A percentile compares a stretch with the other conserved stretches of the same genome.
These are phyloP conservation scores for Pelargonium fulgidum DNA, from an alignment of 441 rosid species.

Conservation along the genomic window DNA sequence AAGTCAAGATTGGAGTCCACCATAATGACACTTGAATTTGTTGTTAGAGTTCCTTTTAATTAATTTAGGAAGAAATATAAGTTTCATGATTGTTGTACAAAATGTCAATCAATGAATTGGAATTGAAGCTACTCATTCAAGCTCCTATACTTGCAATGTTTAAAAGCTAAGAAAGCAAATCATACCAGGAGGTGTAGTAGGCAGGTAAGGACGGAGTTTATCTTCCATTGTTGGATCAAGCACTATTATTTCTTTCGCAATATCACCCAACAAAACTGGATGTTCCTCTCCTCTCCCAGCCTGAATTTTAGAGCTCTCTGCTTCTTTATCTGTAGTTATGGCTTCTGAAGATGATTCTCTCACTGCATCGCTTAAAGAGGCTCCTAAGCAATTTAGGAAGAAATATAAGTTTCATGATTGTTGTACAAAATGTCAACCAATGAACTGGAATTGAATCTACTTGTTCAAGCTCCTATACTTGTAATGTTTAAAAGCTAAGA, in stretches of 20 bases:
- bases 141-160: constrained; percentile 6
- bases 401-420: constrained; percentile 1
- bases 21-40: constrained; percentile 25
- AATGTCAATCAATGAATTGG: background rate
- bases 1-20: constrained; percentile 22
- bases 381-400: constrained; percentile 11
- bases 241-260: constrained; percentile 15
- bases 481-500: constrained; percentile 6
- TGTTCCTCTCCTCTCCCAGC: constrained; percentile 16
- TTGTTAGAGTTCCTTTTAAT: constrained; percentile 6
- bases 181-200: constrained; percentile 30
- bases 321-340: constrained; percentile 11
- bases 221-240: constrained; percentile 15
- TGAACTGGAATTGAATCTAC: background rate
- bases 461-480: constrained; percentile 1
- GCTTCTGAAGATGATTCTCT: constrained; percentile 16
- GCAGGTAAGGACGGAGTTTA: too few species aligned
- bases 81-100: background rate
- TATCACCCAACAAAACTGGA: constrained; percentile 19
- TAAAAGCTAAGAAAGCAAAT: constrained; percentile 14
- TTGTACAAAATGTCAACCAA: background rate
- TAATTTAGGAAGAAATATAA: constrained; percentile 4
- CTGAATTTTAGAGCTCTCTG: constrained; percentile 14
- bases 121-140: background rate
- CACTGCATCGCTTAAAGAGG: constrained; percentile 12